These are phyloP conservation scores for Phialophora expanda DNA, from an alignment of 2,329 filamentous ascomycete species.

Conservation along the genomic window DNA sequence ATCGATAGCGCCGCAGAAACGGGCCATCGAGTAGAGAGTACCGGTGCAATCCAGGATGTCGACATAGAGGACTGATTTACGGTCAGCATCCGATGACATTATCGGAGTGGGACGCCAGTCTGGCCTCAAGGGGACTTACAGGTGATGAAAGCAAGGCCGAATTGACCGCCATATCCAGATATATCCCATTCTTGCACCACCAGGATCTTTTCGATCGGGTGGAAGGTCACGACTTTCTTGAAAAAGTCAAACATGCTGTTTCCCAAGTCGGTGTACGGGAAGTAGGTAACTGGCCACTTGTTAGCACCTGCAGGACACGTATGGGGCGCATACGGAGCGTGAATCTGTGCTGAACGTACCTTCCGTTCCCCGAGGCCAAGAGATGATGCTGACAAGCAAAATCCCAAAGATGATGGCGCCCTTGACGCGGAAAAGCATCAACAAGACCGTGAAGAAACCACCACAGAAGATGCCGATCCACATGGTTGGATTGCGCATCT, in stretches of 20 bases:
- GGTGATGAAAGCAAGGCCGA: constrained; percentile 81
- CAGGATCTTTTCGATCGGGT: constrained; percentile 72
- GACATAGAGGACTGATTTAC: constrained; percentile 73
- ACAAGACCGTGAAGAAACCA: constrained; percentile 75
- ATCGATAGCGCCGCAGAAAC: constrained; percentile 79
- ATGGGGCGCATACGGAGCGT: background rate
- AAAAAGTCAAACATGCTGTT: constrained; percentile 81
- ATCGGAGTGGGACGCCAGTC: background rate
- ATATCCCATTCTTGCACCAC: constrained; percentile 77
- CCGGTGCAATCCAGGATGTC: constrained; percentile 88
- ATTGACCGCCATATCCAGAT: constrained; percentile 71
- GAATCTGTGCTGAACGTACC: constrained; percentile 4
- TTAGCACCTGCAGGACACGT: background rate
- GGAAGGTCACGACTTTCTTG: constrained; percentile 84
- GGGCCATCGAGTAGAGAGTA: constrained; percentile 87
- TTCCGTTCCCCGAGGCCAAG: constrained; percentile 77
- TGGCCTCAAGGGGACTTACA: background rate
- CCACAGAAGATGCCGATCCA: constrained; percentile 91
- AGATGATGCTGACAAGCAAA: constrained; percentile 82
- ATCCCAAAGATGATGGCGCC: constrained; percentile 86
- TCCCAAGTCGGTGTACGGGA: constrained; percentile 73
- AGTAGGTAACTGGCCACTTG: constrained; percentile 68
- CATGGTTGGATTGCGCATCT: constrained; percentile 83
- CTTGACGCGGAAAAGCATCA: constrained; percentile 86
- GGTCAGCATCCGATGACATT: background rate